Evolutionary conservation across 148 eudicot genomes (phyloP), one percentile per base, ranked within the genome.

Genomic region (Chenopodium formosanum): DNA sequence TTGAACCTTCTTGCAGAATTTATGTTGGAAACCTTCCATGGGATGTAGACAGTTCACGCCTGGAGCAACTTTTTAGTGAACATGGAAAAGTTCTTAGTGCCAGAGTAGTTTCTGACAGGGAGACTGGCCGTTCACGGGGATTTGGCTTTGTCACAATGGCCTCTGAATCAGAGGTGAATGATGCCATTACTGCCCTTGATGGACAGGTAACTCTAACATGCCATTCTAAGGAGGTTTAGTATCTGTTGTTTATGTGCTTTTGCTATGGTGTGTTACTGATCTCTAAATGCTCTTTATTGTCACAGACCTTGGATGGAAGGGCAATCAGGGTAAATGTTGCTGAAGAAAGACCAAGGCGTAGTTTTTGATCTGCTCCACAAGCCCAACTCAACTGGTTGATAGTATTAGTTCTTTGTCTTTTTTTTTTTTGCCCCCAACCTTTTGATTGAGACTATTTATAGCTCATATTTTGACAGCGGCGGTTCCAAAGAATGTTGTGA

Each of bases 1-100:
- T 76, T 75, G 90, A 84, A 64, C 87, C 95, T 58, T 20, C 87
- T 46, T 87, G 71, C 86, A 91, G 91, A 84, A 64, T 91, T 48
- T 96, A 94, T 84, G 98, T 96, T 11, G 98, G 95, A 4, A 96
- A 96, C 85, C 88, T 96, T 82, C 93, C 99, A 52, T 94, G 98
- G 98, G 92, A 89, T 40, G 89, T 96, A 66, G 97, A 94, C 84
- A 84, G 83, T 77, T 76, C 75, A 31, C 86, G 97, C 58, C 91
- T 96, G 23, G 93, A 92, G 79, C 87, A 94, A 76, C 63, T 92
- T 47, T 94, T 94, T 83, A 91, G 95, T 46, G 92, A 92, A 82
- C 90, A 87, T 58, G 98, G 98, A 17, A 90, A 86, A 64, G 91
- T 94, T 34, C 77, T 89, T 52, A 83, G 80, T 82, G 94, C 98